phyloP scores from a whole-genome alignment of 495 filamentous ascomycete species.

The Friedmanniomyces simplex region DNA sequence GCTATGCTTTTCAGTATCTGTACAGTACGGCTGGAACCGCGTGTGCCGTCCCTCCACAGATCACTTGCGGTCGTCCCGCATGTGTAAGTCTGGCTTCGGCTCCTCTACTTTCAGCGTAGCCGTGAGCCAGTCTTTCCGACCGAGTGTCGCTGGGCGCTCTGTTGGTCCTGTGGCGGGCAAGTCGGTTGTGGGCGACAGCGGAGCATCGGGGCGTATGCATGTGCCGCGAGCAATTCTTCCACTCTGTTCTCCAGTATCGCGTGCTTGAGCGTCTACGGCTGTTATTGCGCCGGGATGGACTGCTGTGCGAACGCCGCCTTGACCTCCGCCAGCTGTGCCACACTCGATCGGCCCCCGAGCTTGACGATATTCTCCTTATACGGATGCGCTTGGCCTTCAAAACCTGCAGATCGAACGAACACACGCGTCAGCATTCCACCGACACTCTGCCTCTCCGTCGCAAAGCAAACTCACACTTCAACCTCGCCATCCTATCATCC shows the following conservation, averaged over 20 bases:
- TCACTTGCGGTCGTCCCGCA: no score
- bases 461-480: slow-evolving; percentile 60
- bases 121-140: no score
- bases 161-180: no score
- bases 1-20: slow-evolving; percentile 1
- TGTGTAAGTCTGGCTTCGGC: no score
- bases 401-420: slow-evolving; percentile 59
- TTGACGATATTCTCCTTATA: slow-evolving; percentile 80
- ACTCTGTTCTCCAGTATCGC: not conserved
- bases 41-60: no score
- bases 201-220: not conserved
- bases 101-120: no score
- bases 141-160: no score
- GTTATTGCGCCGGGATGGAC: not conserved
- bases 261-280: not conserved
- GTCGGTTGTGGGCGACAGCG: not conserved
- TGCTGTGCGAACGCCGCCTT: slow-evolving; percentile 24
- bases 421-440: not conserved
- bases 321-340: slow-evolving; percentile 37
- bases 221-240: not conserved
- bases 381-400: slow-evolving; percentile 82
- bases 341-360: slow-evolving; percentile 35
- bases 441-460: slow-evolving; percentile 1
- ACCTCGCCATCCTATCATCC: slow-evolving; percentile 70
- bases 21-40: not conserved